Base-by-base conservation (phyloP, 306 rosid genomes). In the Cicer bijugum region DNA sequence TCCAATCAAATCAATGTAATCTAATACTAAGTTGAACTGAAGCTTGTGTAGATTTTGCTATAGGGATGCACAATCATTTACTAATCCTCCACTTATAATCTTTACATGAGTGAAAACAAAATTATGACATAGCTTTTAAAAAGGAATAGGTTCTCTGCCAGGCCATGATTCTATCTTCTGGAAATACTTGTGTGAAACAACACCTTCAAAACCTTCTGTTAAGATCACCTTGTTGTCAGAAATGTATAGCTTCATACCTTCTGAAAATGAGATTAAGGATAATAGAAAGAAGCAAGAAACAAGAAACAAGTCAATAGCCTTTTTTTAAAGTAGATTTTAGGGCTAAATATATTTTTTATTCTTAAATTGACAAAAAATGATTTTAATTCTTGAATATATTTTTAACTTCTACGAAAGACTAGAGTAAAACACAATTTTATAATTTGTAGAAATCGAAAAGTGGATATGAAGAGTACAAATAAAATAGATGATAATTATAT, bases 191-290 rank as follows among this genome's bases (percentile, higher is more conserved):
- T 83, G 84, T 0, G 92, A 88, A 52, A 93, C 90, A 48, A 75
- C 89, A 11, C 98, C 97, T 47, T 88, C 92, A 52, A 89, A 84
- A 50, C 98, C 98, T 84, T 91, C 96, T 0, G 96, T 89, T 81
- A 93, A 48, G 70, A 91, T 84, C 79, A 94, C 97, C 83, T 83
- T 88, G 86, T 94, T 94, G 71, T 94, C 98, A 55, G 98, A 94
- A 71, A 89, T 82, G 84, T 84, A 88, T 59, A 94, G 85, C 91
- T 91, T 94, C 92, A 89, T 87, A 39, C 97, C 97, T 56, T 91
- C 97, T 89, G 90, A 45, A 82, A 79, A 20, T 72, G 40, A 62
- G 69, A 77, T 39, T 4, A 42, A 72, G 52, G 23, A 9, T 63
- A 59, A 4, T 1, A 75, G 9, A 48, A 20, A 47, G 6, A 62